phyloP scores from a whole-genome alignment of 2,329 filamentous ascomycete species.

The Graphiopsis chlorocephala region DNA sequence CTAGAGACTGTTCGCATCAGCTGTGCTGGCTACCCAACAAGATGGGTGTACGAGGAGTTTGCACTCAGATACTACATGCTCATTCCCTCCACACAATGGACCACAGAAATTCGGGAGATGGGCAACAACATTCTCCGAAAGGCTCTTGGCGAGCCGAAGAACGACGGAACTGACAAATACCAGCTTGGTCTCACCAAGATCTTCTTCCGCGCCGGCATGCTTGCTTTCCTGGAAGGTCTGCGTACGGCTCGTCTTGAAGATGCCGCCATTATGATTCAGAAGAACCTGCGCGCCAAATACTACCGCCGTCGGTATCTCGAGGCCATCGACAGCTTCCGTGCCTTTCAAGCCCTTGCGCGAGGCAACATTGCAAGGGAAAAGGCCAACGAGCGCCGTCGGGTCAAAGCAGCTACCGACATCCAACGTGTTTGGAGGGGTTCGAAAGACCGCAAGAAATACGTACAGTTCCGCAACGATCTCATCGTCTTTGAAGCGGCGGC shows the following conservation, averaged over 20 bases:
- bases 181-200: conserved; percentile 70
- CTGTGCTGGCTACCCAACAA: conserved; percentile 92
- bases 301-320: conserved; percentile 89
- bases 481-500: conserved; percentile 84
- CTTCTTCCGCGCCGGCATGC: conserved; percentile 96
- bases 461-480: conserved; percentile 75
- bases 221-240: conserved; percentile 93
- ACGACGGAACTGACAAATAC: conserved; percentile 79
- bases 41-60: conserved; percentile 99
- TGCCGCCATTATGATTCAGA: conserved; percentile 96
- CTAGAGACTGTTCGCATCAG: conserved; percentile 97
- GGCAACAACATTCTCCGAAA: conserved; percentile 87
- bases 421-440: conserved; percentile 93
- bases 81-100: conserved; percentile 85
- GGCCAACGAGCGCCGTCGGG: conserved; percentile 75
- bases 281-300: conserved; percentile 94
- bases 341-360: conserved; percentile 73
- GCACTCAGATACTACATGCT: conserved; percentile 98
- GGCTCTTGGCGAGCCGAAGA: conserved; percentile 68
- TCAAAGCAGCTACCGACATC: conserved; percentile 88
- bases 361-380: conserved; percentile 74
- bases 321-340: conserved; percentile 75
- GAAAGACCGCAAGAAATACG: conserved; percentile 80
- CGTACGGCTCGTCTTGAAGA: conserved; percentile 87
- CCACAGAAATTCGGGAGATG: conserved; percentile 89